Conservation (phyloP, 2,329 filamentous ascomycete species). For the Cryphonectria nitschkei region DNA sequence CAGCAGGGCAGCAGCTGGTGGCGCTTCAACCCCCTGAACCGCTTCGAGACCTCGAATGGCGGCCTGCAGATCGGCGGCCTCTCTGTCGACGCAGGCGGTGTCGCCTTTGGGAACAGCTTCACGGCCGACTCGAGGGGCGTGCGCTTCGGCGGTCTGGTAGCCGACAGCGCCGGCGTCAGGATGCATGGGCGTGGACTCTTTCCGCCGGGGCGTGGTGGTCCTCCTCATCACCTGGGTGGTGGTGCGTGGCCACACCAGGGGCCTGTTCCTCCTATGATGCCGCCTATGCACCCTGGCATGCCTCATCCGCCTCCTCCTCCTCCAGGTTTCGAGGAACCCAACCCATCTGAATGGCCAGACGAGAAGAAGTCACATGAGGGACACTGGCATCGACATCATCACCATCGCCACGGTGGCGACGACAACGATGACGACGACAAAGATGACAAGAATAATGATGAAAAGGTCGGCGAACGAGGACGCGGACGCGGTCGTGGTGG, state of each 20-base stretch:
- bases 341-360: background rate
- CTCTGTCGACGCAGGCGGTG: constrained; percentile 46
- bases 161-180: constrained; percentile 46
- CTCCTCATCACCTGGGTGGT: background rate
- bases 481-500: constrained; percentile 28
- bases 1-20: constrained; percentile 24
- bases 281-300: background rate
- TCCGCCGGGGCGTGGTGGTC: background rate
- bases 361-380: constrained; percentile 15
- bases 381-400: background rate
- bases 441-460: background rate
- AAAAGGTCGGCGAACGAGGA: background rate
- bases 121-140: constrained; percentile 51
- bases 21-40: constrained; percentile 31
- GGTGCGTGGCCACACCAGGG: background rate
- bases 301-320: constrained; percentile 19
- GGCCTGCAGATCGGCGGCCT: constrained; percentile 45
- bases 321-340: constrained; percentile 7
- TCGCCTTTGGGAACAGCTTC: constrained; percentile 48
- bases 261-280: constrained; percentile 2
- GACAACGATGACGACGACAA: background rate
- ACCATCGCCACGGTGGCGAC: constrained; percentile 12
- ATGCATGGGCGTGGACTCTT: constrained; percentile 21
- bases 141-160: constrained; percentile 49
- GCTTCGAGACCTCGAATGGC: constrained; percentile 20